phyloP scores from a whole-genome alignment of 495 filamentous ascomycete species.

The Oidiodendron maius region DNA sequence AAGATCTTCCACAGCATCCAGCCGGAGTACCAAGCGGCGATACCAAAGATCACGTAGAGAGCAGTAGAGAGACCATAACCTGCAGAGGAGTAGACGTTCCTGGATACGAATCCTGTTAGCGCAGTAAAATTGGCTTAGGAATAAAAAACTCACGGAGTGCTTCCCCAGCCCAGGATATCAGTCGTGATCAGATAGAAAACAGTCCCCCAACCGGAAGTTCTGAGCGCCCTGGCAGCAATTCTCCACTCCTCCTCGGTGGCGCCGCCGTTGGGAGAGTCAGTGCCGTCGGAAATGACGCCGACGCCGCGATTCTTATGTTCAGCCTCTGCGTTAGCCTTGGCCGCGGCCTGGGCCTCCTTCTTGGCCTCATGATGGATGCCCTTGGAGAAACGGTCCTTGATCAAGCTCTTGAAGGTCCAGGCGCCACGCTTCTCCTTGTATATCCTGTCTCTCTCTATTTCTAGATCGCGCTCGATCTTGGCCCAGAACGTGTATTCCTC shows the following conservation, averaged over 20 bases:
- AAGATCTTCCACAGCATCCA: neutral
- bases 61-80: neutral
- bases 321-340: neutral
- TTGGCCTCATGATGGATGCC: neutral
- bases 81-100: neutral
- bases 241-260: neutral
- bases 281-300: neutral
- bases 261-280: no score
- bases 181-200: neutral
- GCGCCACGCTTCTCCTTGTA: neutral
- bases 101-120: neutral
- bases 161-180: neutral
- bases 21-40: neutral
- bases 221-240: neutral
- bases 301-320: neutral
- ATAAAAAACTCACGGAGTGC: neutral
- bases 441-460: neutral
- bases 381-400: neutral
- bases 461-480: neutral
- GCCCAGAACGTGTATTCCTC: neutral
- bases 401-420: neutral
- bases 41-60: neutral
- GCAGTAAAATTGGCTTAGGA: neutral
- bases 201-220: neutral
- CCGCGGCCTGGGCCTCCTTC: neutral